Evolutionary conservation across 192 early-diverging fungal genomes (phyloP).

Genomic region (Globomyces pollinis-pini): DNA sequence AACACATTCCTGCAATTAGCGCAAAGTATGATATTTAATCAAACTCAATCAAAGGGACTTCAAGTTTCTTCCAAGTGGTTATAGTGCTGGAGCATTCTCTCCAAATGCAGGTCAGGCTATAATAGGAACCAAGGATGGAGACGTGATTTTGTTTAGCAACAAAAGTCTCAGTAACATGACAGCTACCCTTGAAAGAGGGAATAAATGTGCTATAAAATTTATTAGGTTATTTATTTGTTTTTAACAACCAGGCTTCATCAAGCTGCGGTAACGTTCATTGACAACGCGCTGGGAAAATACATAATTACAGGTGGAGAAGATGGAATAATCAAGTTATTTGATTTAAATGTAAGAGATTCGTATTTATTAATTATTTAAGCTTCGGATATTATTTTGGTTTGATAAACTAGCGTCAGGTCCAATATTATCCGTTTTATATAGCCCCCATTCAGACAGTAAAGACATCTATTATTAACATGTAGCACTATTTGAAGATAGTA

Average conservation of each 20-base stretch:
- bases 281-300: constrained; percentile 29
- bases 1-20: constrained; percentile 32
- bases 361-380: background rate
- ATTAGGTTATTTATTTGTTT: constrained; percentile 29
- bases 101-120: constrained; percentile 38
- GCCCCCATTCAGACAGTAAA: constrained; percentile 15
- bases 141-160: constrained; percentile 42
- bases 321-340: constrained; percentile 46
- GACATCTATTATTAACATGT: background rate
- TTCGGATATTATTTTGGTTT: constrained; percentile 10
- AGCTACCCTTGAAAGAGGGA: constrained; percentile 32
- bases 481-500: constrained; percentile 19
- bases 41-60: constrained; percentile 47
- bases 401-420: constrained; percentile 7
- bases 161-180: constrained; percentile 40
- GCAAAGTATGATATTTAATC: constrained; percentile 33
- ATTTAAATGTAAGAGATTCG: constrained; percentile 43
- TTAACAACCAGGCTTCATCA: constrained; percentile 43
- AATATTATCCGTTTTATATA: background rate
- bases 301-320: constrained; percentile 49
- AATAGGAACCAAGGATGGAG: constrained; percentile 37
- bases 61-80: constrained; percentile 28
- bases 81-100: constrained; percentile 37
- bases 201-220: constrained; percentile 44
- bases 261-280: constrained; percentile 31